Base-by-base conservation (phyloP, 495 filamentous ascomycete genomes). In the Aspergillus bertholletiae region DNA sequence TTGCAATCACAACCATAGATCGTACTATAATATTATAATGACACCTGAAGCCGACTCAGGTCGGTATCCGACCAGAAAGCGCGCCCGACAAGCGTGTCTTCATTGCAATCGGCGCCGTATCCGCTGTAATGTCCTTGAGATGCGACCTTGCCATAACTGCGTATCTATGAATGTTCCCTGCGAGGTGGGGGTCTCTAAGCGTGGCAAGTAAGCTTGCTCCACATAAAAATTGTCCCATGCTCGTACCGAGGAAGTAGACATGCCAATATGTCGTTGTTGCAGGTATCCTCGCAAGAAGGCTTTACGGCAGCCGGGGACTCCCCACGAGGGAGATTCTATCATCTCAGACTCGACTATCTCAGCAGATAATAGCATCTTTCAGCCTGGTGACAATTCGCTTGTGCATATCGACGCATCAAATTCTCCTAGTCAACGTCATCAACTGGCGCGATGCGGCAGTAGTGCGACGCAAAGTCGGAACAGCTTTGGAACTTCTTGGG, bases 21-120 rank as follows among this genome's bases (percentile, higher is more conserved):
- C 9, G 30, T 3, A 32, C 3, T 32, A 12, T 12, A 40, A 18
- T 40, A 5, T 21, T 24, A 30, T 20, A 8, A 52, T 52, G 49
- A 9, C 49, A 21, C 15, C 37, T 15, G 49, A 52, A 39, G 21
- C 30, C 35, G 49, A 43, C 1, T 30, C 34, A 20, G n/a, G 23
- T n/a, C 37, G 26, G 22, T 24, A 63, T 28, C 57, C 56, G n/a
- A 57, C 56, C 23, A 58, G 62, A 20, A 61, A 57, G n/a, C 63
- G 75, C 45, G 74, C 75, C 23, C 74, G 71, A 46, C 71, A 70
- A 57, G 76, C 76, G 2, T 79, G 76, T 52, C 54, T 73, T 53
- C 64, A 70, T 35, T 79, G 75, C 58, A 77, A 79, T 53, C 57
- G 66, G 0, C 70, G 76, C 15, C 74, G 76, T 24, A 74, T 78